Percentiles rank a stretch among this genome's conserved stretches.
These are phyloP conservation scores for Blumeria hordei DNA, from an alignment of 2,329 filamentous ascomycete genomes.

Conservation along the genomic window DNA sequence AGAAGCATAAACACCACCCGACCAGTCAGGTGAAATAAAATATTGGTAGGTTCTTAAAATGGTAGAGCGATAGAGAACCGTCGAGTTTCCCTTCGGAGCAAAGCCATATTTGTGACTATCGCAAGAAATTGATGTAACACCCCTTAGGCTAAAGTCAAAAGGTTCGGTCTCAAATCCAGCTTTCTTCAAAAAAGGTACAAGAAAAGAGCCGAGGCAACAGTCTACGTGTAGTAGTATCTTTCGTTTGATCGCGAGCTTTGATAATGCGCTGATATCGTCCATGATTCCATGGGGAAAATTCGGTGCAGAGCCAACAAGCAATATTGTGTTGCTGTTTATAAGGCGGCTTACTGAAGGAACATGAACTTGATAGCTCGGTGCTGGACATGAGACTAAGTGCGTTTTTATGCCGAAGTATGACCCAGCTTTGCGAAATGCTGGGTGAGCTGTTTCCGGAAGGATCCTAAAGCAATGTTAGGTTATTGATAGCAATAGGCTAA, in stretches of 20 bases:
- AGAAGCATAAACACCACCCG: slow-evolving; percentile 84
- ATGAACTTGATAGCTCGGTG: slow-evolving; percentile 65
- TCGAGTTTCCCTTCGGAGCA: slow-evolving; percentile 90
- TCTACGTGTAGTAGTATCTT: slow-evolving; percentile 83
- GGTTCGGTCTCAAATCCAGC: slow-evolving; percentile 76
- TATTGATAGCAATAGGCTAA: neutral
- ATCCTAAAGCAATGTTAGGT: slow-evolving; percentile 33
- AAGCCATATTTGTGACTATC: slow-evolving; percentile 99
- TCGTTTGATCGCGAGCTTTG: slow-evolving; percentile 54
- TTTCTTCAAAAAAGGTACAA: slow-evolving; percentile 74
- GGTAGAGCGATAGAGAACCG: slow-evolving; percentile 66
- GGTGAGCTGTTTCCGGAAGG: slow-evolving; percentile 80
- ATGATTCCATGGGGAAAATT: slow-evolving; percentile 98
- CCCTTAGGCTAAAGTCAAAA: slow-evolving; percentile 85
- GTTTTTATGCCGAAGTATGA: slow-evolving; percentile 94
- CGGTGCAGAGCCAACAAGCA: slow-evolving; percentile 82
- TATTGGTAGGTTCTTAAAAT: slow-evolving; percentile 74
- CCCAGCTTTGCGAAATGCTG: slow-evolving; percentile 85
- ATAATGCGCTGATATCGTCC: slow-evolving; percentile 73
- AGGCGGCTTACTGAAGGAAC: slow-evolving; percentile 54
- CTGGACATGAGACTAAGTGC: slow-evolving; percentile 69
- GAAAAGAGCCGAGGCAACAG: slow-evolving; percentile 89
- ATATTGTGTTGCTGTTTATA: slow-evolving; percentile 79
- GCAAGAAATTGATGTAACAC: slow-evolving; percentile 85
- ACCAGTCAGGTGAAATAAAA: slow-evolving; percentile 88